Evolutionary conservation across 2,329 filamentous ascomycete species (phyloP).

Genomic region (Fusarium pseudoanthophilum): DNA sequence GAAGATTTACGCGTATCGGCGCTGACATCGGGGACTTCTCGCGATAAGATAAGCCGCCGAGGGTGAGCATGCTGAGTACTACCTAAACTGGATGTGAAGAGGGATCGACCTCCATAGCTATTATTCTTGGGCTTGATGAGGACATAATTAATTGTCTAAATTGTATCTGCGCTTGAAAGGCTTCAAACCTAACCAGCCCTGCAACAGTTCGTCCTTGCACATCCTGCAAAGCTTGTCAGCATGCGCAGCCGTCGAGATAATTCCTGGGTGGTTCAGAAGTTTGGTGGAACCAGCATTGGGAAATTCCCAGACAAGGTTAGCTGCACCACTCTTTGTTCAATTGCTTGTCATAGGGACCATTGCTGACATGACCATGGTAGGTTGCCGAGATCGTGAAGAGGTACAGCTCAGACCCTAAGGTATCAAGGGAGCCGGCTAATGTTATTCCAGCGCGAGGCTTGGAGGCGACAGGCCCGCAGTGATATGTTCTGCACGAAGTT

Average conservation of each 20-base stretch:
- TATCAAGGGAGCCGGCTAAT: background rate
- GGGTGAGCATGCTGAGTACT: too few species aligned
- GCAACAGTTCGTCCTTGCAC: background rate
- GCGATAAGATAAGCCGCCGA: background rate
- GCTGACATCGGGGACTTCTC: background rate
- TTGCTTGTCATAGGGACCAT: accelerated
- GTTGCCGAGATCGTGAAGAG: background rate
- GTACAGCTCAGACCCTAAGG: accelerated
- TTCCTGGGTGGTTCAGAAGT: background rate
- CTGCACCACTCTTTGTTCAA: background rate
- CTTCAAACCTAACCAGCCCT: background rate
- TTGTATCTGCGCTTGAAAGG: background rate
- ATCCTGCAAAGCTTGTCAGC: background rate
- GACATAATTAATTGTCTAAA: background rate
- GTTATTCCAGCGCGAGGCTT: background rate
- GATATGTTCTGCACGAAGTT: background rate
- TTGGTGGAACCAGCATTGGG: background rate
- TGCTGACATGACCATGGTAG: background rate
- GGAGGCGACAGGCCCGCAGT: background rate
- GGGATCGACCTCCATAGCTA: too few species aligned
- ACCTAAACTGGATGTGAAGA: background rate
- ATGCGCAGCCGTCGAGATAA: background rate
- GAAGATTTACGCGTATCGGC: background rate
- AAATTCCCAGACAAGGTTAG: background rate
- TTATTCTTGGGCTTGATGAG: background rate